Base-by-base conservation (phyloP, 1,284 basidiomycete genomes). In the Schizophyllum amplum region DNA sequence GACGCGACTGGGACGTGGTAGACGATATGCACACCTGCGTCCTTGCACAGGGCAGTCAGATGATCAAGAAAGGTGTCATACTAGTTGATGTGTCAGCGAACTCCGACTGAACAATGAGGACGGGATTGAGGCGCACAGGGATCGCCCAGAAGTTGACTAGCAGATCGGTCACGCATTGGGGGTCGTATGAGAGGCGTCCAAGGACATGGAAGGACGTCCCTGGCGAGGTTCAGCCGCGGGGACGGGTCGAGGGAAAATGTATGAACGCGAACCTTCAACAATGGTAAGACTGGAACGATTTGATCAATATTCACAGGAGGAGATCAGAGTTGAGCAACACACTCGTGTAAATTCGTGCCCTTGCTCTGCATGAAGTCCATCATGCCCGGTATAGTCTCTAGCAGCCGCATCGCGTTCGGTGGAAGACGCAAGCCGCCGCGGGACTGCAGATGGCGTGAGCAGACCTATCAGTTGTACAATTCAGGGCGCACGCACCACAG, bases 341-440 rank as follows among this genome's bases (percentile, higher is more conserved):
- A 61, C 60, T 55, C 60, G 4, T 27, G 23, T 46, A 54, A 56
- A 47, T 47, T 27, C 3, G 53, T 59, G 4, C 51, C 58, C 26
- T 55, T 53, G 9, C 51, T 27, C 22, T 24, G 23, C 48, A 59
- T 23, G 23, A 61, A 23, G 13, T 46, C 46, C 5, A 6, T 20
- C 22, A 49, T n/a, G 24, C 58, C 55, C 5, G 61, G 60, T 0
- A 58, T 51, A 13, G 26, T 54, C 21, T 57, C 24, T 21, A 63
- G 22, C 25, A 60, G 23, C 0, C 58, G 58, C 26, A 60, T 54
- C 60, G 60, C 57, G 24, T 62, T 62, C 13, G 59, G 59, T 0
- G 61, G 61, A 22, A 63, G 46, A 15, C 60, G 56, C 4, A 62
- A 24, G 4, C 59, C 58, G 13, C 58, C 60, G 46, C 50, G 17